Base-by-base conservation (phyloP, 139 green algal genomes). In the Chlorella sp. region DNA sequence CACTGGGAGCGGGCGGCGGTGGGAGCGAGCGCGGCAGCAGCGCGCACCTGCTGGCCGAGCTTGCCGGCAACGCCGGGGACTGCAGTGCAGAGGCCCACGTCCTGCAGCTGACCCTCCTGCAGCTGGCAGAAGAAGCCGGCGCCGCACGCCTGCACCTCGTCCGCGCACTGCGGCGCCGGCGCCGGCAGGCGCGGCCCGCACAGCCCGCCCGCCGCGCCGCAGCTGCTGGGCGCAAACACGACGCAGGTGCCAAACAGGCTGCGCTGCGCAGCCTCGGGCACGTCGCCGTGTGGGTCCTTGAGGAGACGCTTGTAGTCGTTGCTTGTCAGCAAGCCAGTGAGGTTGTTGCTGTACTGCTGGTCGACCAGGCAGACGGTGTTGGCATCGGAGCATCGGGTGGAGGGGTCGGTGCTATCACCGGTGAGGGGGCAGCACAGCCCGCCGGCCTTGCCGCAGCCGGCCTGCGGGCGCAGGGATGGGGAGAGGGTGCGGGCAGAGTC, bases 361-460 rank as follows among this genome's bases (percentile, higher is more conserved):
- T 43, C 9, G 65, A n/a, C 45, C 5, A 72, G 42, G 65, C 65
- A 72, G 15, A 72, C 27, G 29, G 65, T 60, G 65, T 31, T 46
- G 3, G 40, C 29, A 1, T 38, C 65, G 0, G 29, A 7, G 43
- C 65, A 72, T 0, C 65, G 65, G 43, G 42, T n/a, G 29, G 65
- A 56, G 64, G 27, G 29, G 29, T 60, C 59, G 14, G 29, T 14
- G 11, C 41, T 72, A 45, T 72, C 43, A 45, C 65, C 65, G 0
- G 65, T 72, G 25, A 72, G 65, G 21, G 65, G 65, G 65, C 65
- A 72, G 43, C 65, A 72, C n/a, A 46, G 11, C 43, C 65, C 65
- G 43, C 29, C 45, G 38, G 40, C 41, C 29, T 29, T 45, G 29
- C 65, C 65, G 43, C 65, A 72, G 29, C 29, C 65, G 23, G 58